These are phyloP conservation scores for Mycogone perniciosa DNA, from an alignment of 2,329 filamentous ascomycete genomes.

Conservation along the genomic window DNA sequence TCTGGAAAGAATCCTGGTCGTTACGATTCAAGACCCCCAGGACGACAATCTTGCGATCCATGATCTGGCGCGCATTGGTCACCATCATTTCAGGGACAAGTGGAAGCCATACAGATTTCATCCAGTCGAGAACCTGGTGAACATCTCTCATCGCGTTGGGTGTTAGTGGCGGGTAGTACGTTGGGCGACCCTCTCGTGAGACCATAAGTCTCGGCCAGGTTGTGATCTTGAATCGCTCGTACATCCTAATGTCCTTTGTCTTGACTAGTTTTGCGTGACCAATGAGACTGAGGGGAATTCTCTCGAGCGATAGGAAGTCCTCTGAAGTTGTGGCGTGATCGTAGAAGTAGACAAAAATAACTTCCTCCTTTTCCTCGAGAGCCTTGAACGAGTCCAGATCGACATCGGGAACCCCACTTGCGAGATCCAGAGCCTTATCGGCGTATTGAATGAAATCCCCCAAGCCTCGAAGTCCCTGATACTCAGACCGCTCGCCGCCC, in stretches of 20 bases:
- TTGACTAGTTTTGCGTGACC: constrained; percentile 91
- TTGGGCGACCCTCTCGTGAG: constrained; percentile 79
- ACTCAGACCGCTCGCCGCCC: constrained; percentile 86
- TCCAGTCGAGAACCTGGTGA: constrained; percentile 74
- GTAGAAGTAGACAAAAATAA: constrained; percentile 97
- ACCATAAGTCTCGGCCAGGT: constrained; percentile 95
- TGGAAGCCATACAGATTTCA: constrained; percentile 93
- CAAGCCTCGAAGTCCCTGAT: constrained; percentile 82
- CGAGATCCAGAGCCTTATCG: constrained; percentile 75
- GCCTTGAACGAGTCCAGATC: constrained; percentile 69
- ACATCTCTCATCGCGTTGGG: constrained; percentile 91
- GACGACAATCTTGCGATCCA: constrained; percentile 92
- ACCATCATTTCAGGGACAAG: constrained; percentile 92
- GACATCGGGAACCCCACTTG: constrained; percentile 72
- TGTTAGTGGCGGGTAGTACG: constrained; percentile 81
- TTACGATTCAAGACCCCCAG: constrained; percentile 80
- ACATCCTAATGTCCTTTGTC: constrained; percentile 70
- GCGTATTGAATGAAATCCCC: constrained; percentile 86
- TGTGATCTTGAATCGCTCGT: constrained; percentile 84
- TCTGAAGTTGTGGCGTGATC: constrained; percentile 90
- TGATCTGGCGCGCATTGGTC: constrained; percentile 86
- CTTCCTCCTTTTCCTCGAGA: constrained; percentile 87
- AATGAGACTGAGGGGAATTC: constrained; percentile 79
- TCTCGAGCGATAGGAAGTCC: constrained; percentile 83
- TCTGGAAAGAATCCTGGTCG: constrained; percentile 69